Evolutionary conservation across 1,284 basidiomycete genomes (phyloP), one percentile per base, ranked within the genome.

Genomic region (Sporisorium reilianum): DNA sequence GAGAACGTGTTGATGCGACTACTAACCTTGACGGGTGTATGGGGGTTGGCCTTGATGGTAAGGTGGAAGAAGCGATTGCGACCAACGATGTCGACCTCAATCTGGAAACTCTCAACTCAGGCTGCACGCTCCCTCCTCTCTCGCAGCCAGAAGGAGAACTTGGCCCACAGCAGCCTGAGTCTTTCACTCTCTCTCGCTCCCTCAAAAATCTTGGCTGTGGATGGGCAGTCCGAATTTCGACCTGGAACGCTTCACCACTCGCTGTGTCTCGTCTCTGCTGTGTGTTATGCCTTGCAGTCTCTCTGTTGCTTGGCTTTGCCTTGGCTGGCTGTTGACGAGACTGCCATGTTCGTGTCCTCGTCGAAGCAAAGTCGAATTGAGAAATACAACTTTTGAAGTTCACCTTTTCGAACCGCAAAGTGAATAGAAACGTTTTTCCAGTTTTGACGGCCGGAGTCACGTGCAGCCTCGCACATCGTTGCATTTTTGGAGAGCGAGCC

Each of bases 21-120:
- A 75, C 73, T 75, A 75, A 75, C 73, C 73, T 75, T 75, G 73
- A 75, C 58, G 73, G 71, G 51, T 75, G 64, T 75, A 59, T 74
- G 44, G 54, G 63, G 55, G 60, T 38, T 75, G 73, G 66, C 63
- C 72, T 68, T 75, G 72, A 69, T 66, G 72, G 66, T 69, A 63
- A 70, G 63, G 71, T 66, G 64, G 44, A 64, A 72, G 69, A 60
- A 63, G 60, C 49, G 51, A 48, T 25, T n/a, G 22, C 32, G 51
- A 40, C 41, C 22, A 49, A 48, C 55, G 61, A 59, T 54, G 50
- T 64, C 59, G 54, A 68, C 16, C 62, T 73, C 64, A 64, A 60
- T 45, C 30, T 64, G 55, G 55, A 69, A 56, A 50, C 51, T 23
- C 53, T 40, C 45, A 20, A 45, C 28, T n/a, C n/a, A n/a, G 26